Percentiles rank a stretch among this genome's conserved stretches.
These are phyloP conservation scores for Pichia phayaonensis DNA, from an alignment of 805 yeast species.

Conservation along the genomic window DNA sequence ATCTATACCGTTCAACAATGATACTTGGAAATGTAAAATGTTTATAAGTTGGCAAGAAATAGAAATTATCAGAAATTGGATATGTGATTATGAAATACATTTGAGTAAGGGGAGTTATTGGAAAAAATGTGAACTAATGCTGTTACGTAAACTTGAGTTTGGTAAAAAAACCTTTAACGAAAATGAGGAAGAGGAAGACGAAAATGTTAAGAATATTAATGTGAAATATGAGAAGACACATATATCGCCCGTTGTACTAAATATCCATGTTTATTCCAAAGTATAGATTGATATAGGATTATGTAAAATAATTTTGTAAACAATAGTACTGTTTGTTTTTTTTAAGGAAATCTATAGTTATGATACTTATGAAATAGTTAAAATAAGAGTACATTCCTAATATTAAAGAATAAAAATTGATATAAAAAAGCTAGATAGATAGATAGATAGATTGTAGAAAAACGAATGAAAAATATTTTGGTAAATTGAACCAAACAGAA, in stretches of 20 bases:
- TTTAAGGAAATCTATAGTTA: no score
- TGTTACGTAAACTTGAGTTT: slow-evolving; percentile 14
- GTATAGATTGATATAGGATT: no score
- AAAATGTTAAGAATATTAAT: slow-evolving; percentile 10
- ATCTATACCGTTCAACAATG: slow-evolving; percentile 17
- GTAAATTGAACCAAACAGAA: background rate
- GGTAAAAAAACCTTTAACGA: no score
- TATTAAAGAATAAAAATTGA: background rate
- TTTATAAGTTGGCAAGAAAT: slow-evolving; percentile 19
- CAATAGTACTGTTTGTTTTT: no score
- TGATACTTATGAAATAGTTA: background rate
- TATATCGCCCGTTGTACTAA: slow-evolving; percentile 17
- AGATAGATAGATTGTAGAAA: background rate
- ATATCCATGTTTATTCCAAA: slow-evolving; percentile 21
- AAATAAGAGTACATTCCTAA: background rate
- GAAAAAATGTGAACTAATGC: slow-evolving; percentile 12
- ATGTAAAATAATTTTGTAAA: no score
- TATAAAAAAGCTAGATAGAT: background rate
- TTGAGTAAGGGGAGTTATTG: background rate
- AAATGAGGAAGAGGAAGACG: background rate
- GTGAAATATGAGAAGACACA: slow-evolving; percentile 15
- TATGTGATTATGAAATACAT: slow-evolving; percentile 1
- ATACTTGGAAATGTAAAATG: slow-evolving; percentile 21
- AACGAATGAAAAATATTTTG: background rate
- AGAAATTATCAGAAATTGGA: slow-evolving; percentile 10